Evolutionary conservation across 805 yeast species (phyloP).

Genomic region (Saccharomycopsis guyanensis): DNA sequence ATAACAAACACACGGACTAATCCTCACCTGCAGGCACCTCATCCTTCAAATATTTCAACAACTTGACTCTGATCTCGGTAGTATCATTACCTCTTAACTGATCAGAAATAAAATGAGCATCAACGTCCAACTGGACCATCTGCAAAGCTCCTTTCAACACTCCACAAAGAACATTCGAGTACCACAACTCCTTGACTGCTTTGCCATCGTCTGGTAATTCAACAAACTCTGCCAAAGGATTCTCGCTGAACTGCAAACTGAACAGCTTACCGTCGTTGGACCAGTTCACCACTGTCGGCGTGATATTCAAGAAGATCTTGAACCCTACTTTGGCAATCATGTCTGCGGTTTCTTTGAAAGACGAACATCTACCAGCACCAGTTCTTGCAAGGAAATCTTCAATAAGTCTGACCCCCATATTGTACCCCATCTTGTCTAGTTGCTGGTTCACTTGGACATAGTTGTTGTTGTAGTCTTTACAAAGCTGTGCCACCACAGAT

Average conservation of each 20-base stretch:
- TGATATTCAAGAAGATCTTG: conserved; percentile 76
- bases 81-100: conserved; percentile 68
- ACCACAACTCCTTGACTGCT: conserved; percentile 75
- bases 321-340: conserved; percentile 81
- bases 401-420: conserved; percentile 82
- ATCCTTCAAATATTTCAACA: conserved; percentile 71
- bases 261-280: conserved; percentile 67
- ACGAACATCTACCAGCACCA: conserved; percentile 73
- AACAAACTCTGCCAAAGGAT: conserved; percentile 91
- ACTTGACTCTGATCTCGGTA: conserved; percentile 71
- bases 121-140: conserved; percentile 93
- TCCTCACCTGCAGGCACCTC: conserved; percentile 98
- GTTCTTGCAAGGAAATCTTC: conserved; percentile 91
- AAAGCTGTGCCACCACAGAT: conserved; percentile 82
- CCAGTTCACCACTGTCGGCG: conserved; percentile 74
- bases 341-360: conserved; percentile 82
- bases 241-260: conserved; percentile 66
- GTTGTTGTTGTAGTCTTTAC: conserved; percentile 72
- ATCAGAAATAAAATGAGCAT: conserved; percentile 73
- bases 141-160: conserved; percentile 86
- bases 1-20: too few species aligned
- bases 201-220: conserved; percentile 80
- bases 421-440: conserved; percentile 89
- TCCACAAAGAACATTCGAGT: conserved; percentile 84
- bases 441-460: conserved; percentile 75